Base-by-base conservation (phyloP, 495 filamentous ascomycete species). In the Penicillium silybi region DNA sequence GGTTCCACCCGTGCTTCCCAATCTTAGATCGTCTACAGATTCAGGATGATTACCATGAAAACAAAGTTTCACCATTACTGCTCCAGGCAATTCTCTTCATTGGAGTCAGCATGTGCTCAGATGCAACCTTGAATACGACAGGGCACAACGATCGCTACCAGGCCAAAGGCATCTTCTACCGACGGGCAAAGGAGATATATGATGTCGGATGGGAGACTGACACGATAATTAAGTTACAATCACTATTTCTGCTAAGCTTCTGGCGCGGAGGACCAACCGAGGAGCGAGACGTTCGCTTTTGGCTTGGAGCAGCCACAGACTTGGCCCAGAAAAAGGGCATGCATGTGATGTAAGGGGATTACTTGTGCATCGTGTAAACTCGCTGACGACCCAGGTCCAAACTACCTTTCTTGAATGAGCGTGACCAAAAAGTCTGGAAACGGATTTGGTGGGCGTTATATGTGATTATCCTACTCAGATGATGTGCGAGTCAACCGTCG, bases 391-490 rank as follows among this genome's bases (percentile, higher is more conserved):
- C 3, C 1, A 70, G 71, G 61, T 69, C 70, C 1, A 71, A 72
- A 44, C 56, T 74, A 38, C 64, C 67, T 9, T 67, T 69, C 39
- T 47, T 70, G 25, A 57, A 59, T 16, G 13, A 59, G 7, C 58
- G 56, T 11, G 66, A 71, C 18, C 60, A 65, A 38, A 69, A 58
- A 46, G 34, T 78, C 4, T 66, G 73, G 58, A 76, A 75, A 48
- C 46, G 73, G 18, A 75, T 78, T 9, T 78, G 74, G 72, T 78
- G 75, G 75, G 69, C 72, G 52, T 46, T 75, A 41, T 78, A 76
- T 59, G 73, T 75, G 53, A 40, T 62, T 54, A 4, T n/a, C 4
- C 10, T 5, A 17, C 7, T 25, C 17, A 10, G 15, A 3, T 1
- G 23, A 6, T 16, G 25, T 13, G 11, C 8, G 4, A 6, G 16